Evolutionary conservation across 2,329 filamentous ascomycete genomes (phyloP).

Genomic region (Malbranchea zuffiana): DNA sequence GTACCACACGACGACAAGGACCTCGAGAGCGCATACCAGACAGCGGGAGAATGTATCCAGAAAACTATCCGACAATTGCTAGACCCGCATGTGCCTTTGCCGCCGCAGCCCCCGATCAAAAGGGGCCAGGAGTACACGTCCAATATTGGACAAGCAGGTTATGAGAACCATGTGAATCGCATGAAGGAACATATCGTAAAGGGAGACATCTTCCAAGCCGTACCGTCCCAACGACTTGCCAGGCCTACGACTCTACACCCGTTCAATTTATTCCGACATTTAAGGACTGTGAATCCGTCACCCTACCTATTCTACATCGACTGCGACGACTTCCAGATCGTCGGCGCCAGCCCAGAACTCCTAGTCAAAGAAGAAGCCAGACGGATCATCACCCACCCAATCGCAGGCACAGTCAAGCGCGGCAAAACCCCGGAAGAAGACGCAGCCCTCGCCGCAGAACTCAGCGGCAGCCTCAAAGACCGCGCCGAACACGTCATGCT

Average conservation of each 20-base stretch:
- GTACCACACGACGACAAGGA: slow-evolving; percentile 50
- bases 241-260: slow-evolving; percentile 84
- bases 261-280: slow-evolving; percentile 94
- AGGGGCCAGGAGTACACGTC: slow-evolving; percentile 72
- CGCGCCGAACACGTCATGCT: slow-evolving; percentile 95
- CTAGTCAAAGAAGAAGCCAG: slow-evolving; percentile 83
- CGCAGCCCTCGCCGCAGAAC: slow-evolving; percentile 62
- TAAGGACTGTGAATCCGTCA: slow-evolving; percentile 94
- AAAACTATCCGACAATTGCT: slow-evolving; percentile 61
- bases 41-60: slow-evolving; percentile 53
- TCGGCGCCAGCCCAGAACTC: slow-evolving; percentile 88
- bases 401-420: slow-evolving; percentile 87
- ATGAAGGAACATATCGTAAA: slow-evolving; percentile 84
- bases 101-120: slow-evolving; percentile 60
- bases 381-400: slow-evolving; percentile 88
- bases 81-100: slow-evolving; percentile 63
- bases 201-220: slow-evolving; percentile 95
- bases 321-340: slow-evolving; percentile 84
- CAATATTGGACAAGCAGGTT: slow-evolving; percentile 80
- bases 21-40: slow-evolving; percentile 58
- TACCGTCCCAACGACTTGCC: slow-evolving; percentile 86
- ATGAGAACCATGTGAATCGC: slow-evolving; percentile 74
- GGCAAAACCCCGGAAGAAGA: slow-evolving; percentile 75
- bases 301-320: slow-evolving; percentile 96
- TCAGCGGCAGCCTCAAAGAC: slow-evolving; percentile 76